Percentiles rank a stretch among this genome's conserved stretches.
phyloP scores from a whole-genome alignment of 768 basidiomycete species.

The Suillus luteus region DNA sequence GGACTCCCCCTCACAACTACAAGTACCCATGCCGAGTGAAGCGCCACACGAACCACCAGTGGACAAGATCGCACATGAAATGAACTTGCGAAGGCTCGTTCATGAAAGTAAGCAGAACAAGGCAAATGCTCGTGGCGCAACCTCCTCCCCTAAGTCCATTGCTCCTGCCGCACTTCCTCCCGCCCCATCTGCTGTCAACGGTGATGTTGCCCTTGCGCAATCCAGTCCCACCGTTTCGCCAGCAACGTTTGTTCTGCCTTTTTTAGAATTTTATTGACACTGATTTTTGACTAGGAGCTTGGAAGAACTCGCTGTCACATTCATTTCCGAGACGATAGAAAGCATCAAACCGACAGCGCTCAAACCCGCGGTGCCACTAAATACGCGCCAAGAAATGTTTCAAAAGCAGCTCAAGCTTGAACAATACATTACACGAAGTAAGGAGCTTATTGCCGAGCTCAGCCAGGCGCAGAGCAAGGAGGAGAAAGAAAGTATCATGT shows the following conservation, averaged over 20 bases:
- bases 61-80: conserved; percentile 44
- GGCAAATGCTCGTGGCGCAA: conserved; percentile 36
- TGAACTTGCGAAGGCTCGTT: conserved; percentile 28
- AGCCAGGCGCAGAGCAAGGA: conserved; percentile 47
- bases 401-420: conserved; percentile 51
- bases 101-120: conserved; percentile 40
- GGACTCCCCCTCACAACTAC: conserved; percentile 1
- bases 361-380: conserved; percentile 17
- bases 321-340: conserved; percentile 60
- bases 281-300: conserved; percentile 23
- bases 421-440: conserved; percentile 54
- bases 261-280: neutral
- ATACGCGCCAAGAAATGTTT: conserved; percentile 38
- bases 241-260: conserved; percentile 7
- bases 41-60: conserved; percentile 2
- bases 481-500: conserved; percentile 50
- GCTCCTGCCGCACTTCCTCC: conserved; percentile 1
- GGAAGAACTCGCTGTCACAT: conserved; percentile 57
- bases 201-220: neutral
- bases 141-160: neutral
- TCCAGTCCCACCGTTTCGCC: conserved; percentile 1
- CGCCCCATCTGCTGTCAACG: conserved; percentile 8
- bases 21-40: neutral
- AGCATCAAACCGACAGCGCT: conserved; percentile 34
- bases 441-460: conserved; percentile 50